Conservation (phyloP, 352 stramenopile genomes). For the Thraustochytrium striatum region DNA sequence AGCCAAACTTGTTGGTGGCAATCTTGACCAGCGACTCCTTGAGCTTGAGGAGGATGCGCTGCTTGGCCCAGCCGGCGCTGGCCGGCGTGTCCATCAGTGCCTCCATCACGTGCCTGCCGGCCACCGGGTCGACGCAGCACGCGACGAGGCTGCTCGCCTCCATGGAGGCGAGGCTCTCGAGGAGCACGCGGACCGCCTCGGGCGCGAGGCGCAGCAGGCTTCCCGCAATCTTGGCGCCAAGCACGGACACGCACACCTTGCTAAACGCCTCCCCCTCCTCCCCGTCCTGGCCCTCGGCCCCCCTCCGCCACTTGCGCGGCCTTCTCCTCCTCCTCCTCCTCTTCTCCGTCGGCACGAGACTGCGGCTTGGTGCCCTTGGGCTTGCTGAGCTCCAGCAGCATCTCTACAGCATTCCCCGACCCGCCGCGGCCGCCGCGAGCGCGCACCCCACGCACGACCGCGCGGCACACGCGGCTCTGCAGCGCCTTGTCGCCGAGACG, state of each 20-base stretch:
- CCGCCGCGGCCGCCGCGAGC: not conserved
- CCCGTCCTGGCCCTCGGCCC: not conserved
- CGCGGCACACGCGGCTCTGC: not conserved
- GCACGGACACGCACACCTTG: constrained; percentile 15
- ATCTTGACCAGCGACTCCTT: not conserved
- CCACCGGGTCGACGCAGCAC: not conserved
- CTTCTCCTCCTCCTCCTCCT: not conserved
- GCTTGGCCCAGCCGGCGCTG: constrained; percentile 20
- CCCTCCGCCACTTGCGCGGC: no score
- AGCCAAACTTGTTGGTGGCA: constrained; percentile 28
- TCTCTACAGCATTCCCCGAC: not conserved
- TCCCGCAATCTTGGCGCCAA: constrained; percentile 10
- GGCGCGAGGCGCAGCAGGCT: constrained; percentile 21
- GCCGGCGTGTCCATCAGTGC: constrained; percentile 14
- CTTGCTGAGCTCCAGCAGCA: not conserved
- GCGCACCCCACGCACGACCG: not conserved
- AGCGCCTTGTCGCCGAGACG: not conserved
- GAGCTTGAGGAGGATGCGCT: constrained; percentile 26
- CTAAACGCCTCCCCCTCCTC: not conserved
- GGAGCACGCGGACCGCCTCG: constrained; percentile 8
- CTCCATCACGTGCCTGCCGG: constrained; percentile 9
- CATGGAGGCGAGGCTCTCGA: constrained; percentile 42
- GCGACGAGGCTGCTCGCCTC: not conserved
- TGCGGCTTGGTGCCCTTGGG: not conserved
- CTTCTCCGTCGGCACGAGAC: not conserved